phyloP scores from a whole-genome alignment of 2,329 filamentous ascomycete species.

The Escovopsis sp. region DNA sequence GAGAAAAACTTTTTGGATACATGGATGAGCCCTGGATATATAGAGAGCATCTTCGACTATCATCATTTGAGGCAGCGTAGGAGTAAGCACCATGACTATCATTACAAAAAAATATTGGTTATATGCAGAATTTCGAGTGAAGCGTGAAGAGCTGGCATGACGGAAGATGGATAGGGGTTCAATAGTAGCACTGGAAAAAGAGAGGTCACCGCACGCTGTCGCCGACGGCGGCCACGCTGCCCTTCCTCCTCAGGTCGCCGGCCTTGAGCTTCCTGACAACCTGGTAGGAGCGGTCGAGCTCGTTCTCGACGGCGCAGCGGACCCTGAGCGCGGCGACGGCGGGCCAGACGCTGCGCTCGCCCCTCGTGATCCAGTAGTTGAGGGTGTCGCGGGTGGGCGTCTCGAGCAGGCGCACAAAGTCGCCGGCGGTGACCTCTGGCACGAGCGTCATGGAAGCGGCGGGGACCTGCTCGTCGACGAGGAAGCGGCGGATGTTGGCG shows the following conservation, averaged over 20 bases:
- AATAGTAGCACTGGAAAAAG: background rate
- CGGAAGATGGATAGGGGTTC: background rate
- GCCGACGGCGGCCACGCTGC: conserved; percentile 20
- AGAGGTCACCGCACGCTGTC: conserved; percentile 7
- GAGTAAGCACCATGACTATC: background rate
- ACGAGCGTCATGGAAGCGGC: conserved; percentile 69
- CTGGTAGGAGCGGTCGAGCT: conserved; percentile 76
- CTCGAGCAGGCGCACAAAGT: conserved; percentile 70
- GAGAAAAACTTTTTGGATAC: no score
- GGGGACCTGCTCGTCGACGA: conserved; percentile 71
- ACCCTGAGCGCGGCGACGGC: conserved; percentile 70
- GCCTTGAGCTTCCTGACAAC: conserved; percentile 51
- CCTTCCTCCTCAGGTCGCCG: conserved; percentile 32
- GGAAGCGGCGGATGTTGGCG: conserved; percentile 52
- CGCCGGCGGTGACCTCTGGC: conserved; percentile 56
- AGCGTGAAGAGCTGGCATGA: background rate
- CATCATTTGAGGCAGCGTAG: no score
- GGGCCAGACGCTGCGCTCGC: conserved; percentile 84
- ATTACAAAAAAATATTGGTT: background rate
- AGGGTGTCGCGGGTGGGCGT: conserved; percentile 63
- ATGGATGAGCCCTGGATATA: no score
- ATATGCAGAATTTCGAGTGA: background rate
- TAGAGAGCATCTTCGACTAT: no score
- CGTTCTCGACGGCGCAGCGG: conserved; percentile 72
- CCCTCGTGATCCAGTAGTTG: conserved; percentile 72